phyloP scores from a whole-genome alignment of 2,329 filamentous ascomycete genomes.

The Paecilomyces dactylethromorphus region DNA sequence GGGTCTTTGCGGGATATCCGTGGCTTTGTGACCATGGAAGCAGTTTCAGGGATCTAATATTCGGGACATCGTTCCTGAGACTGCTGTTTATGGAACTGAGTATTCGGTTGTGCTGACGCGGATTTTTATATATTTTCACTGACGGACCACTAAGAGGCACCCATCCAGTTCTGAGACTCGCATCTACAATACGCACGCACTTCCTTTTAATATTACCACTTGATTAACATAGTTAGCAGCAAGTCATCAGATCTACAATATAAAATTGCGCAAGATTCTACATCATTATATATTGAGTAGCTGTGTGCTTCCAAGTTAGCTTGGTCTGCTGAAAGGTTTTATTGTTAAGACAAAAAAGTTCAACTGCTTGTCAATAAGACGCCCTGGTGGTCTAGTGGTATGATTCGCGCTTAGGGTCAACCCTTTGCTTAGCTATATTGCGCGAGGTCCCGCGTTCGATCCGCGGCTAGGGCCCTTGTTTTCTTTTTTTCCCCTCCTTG shows the following conservation, averaged over 20 bases:
- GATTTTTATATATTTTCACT: background rate
- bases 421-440: background rate
- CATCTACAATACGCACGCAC: too few species aligned
- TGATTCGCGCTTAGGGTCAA: background rate
- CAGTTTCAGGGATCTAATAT: too few species aligned
- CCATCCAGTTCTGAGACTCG: too few species aligned
- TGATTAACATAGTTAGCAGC: too few species aligned
- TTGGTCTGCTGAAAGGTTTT: background rate
- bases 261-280: background rate
- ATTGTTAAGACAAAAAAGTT: background rate
- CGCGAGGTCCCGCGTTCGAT: background rate
- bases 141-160: too few species aligned
- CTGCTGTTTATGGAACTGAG: too few species aligned
- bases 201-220: too few species aligned
- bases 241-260: background rate
- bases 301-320: background rate
- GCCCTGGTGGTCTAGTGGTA: background rate
- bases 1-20: too few species aligned
- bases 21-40: too few species aligned
- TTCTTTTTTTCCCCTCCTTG: background rate
- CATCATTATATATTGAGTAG: too few species aligned
- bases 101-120: background rate
- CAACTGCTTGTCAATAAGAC: background rate
- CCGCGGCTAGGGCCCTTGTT: background rate
- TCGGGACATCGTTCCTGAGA: too few species aligned